A percentile compares a stretch with the other conserved stretches of the same genome.
phyloP scores from a whole-genome alignment of 1,284 basidiomycete genomes.

The Apiotrichum mycotoxinovorans region DNA sequence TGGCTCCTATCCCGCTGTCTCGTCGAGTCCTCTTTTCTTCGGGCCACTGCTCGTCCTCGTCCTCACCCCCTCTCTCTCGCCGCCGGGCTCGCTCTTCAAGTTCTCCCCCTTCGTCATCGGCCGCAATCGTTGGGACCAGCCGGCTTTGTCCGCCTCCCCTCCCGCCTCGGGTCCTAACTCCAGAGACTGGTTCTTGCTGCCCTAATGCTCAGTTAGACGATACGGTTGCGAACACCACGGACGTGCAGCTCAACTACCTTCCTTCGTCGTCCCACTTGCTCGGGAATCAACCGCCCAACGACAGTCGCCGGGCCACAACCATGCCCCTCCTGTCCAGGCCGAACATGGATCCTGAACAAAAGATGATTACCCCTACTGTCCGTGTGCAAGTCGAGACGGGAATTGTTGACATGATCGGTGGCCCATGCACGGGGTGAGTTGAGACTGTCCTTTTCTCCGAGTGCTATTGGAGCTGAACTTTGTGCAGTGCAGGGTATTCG shows the following conservation, averaged over 20 bases:
- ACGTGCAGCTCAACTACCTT: neutral
- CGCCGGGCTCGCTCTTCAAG: too few species aligned
- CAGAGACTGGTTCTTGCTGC: too few species aligned
- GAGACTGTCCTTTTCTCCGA: neutral
- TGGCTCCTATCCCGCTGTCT: too few species aligned
- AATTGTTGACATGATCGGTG: constrained; percentile 2
- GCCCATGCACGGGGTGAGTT: neutral
- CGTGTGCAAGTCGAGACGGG: neutral
- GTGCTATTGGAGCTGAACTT: neutral
- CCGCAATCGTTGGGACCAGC: too few species aligned
- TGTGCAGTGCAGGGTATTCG: constrained; percentile 24
- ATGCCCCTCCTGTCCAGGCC: neutral
- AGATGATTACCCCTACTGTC: neutral
- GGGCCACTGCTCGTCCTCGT: too few species aligned
- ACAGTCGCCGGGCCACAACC: neutral
- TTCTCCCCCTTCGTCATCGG: too few species aligned
- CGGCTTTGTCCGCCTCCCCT: too few species aligned
- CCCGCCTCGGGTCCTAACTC: too few species aligned
- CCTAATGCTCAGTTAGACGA: too few species aligned
- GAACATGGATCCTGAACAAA: neutral
- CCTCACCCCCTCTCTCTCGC: too few species aligned
- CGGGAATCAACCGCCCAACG: neutral
- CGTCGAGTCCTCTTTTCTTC: too few species aligned
- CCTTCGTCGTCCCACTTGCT: neutral
- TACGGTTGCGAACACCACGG: too few species aligned